Base-by-base conservation (phyloP, 345 rosid species). In the Rhizophora mangle region DNA sequence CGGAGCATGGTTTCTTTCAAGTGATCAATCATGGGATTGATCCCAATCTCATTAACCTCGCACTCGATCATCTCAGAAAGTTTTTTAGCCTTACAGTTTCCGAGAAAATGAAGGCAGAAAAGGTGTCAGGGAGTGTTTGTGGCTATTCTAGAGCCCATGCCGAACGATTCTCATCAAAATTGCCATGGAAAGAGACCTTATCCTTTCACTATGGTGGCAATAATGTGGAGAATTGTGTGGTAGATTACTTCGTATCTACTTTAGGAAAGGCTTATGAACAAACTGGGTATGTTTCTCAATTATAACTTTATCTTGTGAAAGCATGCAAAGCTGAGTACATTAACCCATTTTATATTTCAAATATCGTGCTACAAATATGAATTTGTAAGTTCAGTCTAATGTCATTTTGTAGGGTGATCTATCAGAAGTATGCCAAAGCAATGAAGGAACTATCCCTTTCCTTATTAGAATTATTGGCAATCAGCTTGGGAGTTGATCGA, bases 141-240 rank as follows among this genome's bases (percentile, higher is more conserved):
- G 90, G 89, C 2, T 86, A 83, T 70, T 78, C 87, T 1, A 70
- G 80, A 31, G 83, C 82, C 29, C 86, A 83, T 61, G 26, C 81
- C 21, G 83, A 82, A 15, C 80, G 89, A 31, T 87, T 78, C 64
- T 69, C 82, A 8, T 76, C 88, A 8, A 87, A 80, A 58, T 67
- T 86, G 74, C 87, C 89, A 2, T 88, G 96, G 96, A 90, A 88
- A 76, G 89, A 90, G 72, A 86, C 86, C 9, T 74, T 90, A 13
- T 67, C 91, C 46, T 70, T 85, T 13, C 75, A 71, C 6, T 83
- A 64, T 59, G 11, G 67, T 8, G 61, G 43, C 11, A 65, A 62
- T 19, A 18, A 8, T n/a, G 36, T 34, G 5, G 46, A 77, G 3
- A 47, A 79, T 22, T 21, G 78, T 24, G 52, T 70, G 21, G 80